Base-by-base conservation (phyloP, 345 rosid genomes). In the Lepidium aucheri region DNA sequence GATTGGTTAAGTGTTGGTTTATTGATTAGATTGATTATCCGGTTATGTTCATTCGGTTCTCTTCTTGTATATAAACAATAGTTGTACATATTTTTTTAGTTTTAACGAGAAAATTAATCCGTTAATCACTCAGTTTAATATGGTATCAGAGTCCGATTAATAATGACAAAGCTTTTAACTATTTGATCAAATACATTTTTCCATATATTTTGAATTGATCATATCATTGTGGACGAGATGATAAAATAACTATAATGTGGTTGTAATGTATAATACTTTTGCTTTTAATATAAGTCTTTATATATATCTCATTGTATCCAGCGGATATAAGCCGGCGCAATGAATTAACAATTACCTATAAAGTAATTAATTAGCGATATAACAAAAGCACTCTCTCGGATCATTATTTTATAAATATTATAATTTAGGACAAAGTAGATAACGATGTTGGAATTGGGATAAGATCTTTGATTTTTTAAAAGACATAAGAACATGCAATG, bases 371-470 rank as follows among this genome's bases (percentile, higher is more conserved):
- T 26, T 26, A 26, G 7, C 32, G 61, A 42, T 42, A 59, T 6
- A 53, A 53, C 56, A 44, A 73, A 58, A 59, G 32, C 32, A 28
- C 32, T 28, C 30, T 26, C 32, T 28, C 7, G 32, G 32, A 28
- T 28, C 7, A 28, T 28, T 28, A 28, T 28, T 28, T 28, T 26
- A 26, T 26, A 6, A 28, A 28, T 28, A 28, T 28, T 28, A 28
- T 28, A 28, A 28, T 28, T 28, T 28, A 28, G 32, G 76, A 65
- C 76, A 73, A 59, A 50, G 72, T 65, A 65, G 76, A 65, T 65
- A 73, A 59, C 62, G 62, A 73, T 73, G 76, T 65, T 73, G 72
- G 72, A 15, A 65, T 42, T 52, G 67, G 56, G 72, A 59, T 65
- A 65, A 73, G 55, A 62, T 58, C 54, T 35, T 24, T 9, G 32